Evolutionary conservation across 345 rosid species (phyloP), one percentile per base, ranked within the genome.

Genomic region (Eucalyptus erythrocorys): DNA sequence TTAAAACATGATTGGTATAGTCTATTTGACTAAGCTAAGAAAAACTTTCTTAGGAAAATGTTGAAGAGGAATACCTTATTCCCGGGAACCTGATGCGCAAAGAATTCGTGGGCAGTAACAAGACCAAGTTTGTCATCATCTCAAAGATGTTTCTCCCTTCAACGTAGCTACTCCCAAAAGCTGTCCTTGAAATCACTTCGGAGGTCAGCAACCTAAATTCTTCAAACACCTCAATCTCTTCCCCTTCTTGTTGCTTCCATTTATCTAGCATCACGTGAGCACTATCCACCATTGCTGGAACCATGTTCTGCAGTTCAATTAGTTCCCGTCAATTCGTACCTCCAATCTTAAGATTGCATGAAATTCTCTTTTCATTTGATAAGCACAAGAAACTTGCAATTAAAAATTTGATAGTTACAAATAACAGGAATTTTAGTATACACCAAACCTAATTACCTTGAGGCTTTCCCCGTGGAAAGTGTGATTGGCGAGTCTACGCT

Each of bases 111-210:
- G 45, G 1, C 13, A 57, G 5, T 32, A 92, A 88, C 40, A 37
- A 10, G 16, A 24, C 32, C 85, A 93, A 37, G 89, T 40, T 87
- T 59, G 42, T 84, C 40, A 93, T 27, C 93, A 88, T 89, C 24
- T 89, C 80, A 49, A 94, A 93, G 55, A 90, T 93, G 14, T 80
- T 55, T 86, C 92, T 47, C 50, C 93, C 94, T 88, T 93, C 93
- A 71, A 85, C 10, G 64, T 93, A 92, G 79, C 91, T 92, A 57
- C 93, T 91, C 24, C 94, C 93, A 66, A 93, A 93, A 50, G 93
- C 92, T 48, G 94, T 93, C 88, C 92, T 89, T 7, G 93, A 92
- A 71, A 93, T 93, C 81, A 92, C 50, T 89, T 92, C 92, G 30
- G 92, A 91, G 43, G 94, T 92, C 47, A 93, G 90, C 6, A 92